Evolutionary conservation across 306 rosid genomes (phyloP).

Genomic region (Begonia peltatifolia): DNA sequence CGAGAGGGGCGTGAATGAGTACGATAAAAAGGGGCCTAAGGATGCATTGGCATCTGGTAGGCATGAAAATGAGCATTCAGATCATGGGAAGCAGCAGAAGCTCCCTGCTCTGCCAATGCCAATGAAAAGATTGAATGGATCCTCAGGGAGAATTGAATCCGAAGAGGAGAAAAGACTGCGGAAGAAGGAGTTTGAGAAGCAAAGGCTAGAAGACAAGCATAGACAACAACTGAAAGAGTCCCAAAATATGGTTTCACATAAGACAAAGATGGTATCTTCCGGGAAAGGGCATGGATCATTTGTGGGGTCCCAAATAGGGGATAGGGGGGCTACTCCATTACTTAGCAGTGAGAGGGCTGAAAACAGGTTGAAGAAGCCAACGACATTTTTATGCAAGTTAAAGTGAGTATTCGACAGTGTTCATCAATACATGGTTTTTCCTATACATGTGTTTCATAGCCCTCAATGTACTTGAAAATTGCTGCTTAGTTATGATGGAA

Average conservation of each 20-base stretch:
- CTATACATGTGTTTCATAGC: no score
- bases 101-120: constrained; percentile 31
- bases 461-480: no score
- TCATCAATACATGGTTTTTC: no score
- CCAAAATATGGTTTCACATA: constrained; percentile 53
- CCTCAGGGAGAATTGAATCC: constrained; percentile 49
- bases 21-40: constrained; percentile 32
- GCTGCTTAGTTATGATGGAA: no score
- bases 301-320: constrained; percentile 82
- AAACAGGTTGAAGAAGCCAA: constrained; percentile 94
- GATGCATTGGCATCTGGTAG: constrained; percentile 38
- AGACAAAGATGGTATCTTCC: constrained; percentile 55
- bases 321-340: constrained; percentile 57
- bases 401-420: constrained; percentile 50
- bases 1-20: constrained; percentile 30
- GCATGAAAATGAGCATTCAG: constrained; percentile 45
- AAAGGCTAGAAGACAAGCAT: constrained; percentile 74
- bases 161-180: constrained; percentile 75
- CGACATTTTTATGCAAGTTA: constrained; percentile 94
- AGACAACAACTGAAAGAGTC: constrained; percentile 85
- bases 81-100: constrained; percentile 56
- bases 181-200: constrained; percentile 85
- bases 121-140: constrained; percentile 40
- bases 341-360: constrained; percentile 81
- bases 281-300: constrained; percentile 80